phyloP scores from a whole-genome alignment of 2,329 filamentous ascomycete species.

The Teratosphaeria destructans region DNA sequence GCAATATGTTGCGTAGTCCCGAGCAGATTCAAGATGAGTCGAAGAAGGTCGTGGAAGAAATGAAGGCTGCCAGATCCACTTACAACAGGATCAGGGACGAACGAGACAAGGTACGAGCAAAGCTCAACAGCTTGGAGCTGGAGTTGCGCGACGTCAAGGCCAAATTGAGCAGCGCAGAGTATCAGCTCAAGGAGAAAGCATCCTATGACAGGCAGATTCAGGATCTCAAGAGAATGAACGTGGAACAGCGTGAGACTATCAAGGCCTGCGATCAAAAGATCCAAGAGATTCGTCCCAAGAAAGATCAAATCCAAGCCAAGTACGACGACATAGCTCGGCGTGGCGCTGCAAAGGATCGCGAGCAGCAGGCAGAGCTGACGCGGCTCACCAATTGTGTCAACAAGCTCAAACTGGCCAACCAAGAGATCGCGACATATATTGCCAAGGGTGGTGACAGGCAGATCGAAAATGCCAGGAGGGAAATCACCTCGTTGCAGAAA shows the following conservation, averaged over 20 bases:
- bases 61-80: constrained; percentile 51
- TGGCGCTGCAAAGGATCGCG: constrained; percentile 61
- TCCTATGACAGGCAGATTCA: constrained; percentile 61
- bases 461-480: constrained; percentile 57
- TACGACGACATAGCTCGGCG: constrained; percentile 67
- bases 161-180: constrained; percentile 58
- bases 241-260: constrained; percentile 59
- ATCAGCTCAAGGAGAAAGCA: constrained; percentile 72
- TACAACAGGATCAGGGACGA: constrained; percentile 58
- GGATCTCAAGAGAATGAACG: constrained; percentile 57
- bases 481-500: constrained; percentile 57
- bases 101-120: constrained; percentile 58
- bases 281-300: constrained; percentile 61
- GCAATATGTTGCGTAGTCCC: constrained; percentile 55
- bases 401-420: constrained; percentile 64
- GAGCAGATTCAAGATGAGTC: constrained; percentile 78
- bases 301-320: constrained; percentile 62
- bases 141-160: constrained; percentile 65
- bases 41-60: constrained; percentile 55
- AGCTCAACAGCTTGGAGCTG: constrained; percentile 57
- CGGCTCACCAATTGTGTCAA: constrained; percentile 63
- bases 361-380: constrained; percentile 59
- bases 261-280: constrained; percentile 62
- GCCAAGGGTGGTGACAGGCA: constrained; percentile 63
- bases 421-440: constrained; percentile 70